Base-by-base conservation (phyloP, 495 filamentous ascomycete species). In the Barbatosphaeria neglecta region DNA sequence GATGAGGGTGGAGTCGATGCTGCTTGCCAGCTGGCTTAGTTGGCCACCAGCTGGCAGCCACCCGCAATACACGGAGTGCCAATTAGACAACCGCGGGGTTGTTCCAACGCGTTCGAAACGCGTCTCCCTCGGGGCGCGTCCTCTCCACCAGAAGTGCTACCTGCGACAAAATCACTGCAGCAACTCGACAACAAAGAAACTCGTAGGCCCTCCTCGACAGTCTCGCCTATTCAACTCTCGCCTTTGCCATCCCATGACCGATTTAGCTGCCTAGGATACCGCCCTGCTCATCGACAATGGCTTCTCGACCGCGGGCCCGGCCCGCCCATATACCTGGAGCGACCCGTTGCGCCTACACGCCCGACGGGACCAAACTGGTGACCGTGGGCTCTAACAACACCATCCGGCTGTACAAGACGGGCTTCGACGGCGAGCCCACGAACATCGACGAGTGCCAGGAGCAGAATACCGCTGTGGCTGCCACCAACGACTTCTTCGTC, bases 361-460 rank as follows among this genome's bases (percentile, higher is more conserved):
- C 73, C 38, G 69, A 78, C 48, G 75, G 75, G 18, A 64, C 67
- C n/a, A 73, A 68, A 53, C 58, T 78, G 51, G 70, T 97, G 49
- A 98, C 92, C 11, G 87, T 82, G 44, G 92, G 92, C 28, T 83
- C 84, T 27, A 95, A 97, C 64, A 86, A 90, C 55, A 82, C 83
- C 16, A 85, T 94, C 54, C 84, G 92, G 23, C 78, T 96, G 41
- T 98, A 90, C 70, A 84, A 82, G 42, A 89, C 87, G 15, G 89
- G 85, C 35, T 86, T 82, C 17, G 87, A 93, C 68, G 90, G 86
- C 41, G 92, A 96, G 56, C 92, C 92, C 11, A 77, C 74, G 45
- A 94, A 85, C 27, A 81, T 98, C 24, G 92, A 98, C 56, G 86
- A 92, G 47, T 87, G 82, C 45, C 77, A 81, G 45, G 90, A 93